Conservation (phyloP, 768 basidiomycete genomes). For the Hydnum rufescens region DNA sequence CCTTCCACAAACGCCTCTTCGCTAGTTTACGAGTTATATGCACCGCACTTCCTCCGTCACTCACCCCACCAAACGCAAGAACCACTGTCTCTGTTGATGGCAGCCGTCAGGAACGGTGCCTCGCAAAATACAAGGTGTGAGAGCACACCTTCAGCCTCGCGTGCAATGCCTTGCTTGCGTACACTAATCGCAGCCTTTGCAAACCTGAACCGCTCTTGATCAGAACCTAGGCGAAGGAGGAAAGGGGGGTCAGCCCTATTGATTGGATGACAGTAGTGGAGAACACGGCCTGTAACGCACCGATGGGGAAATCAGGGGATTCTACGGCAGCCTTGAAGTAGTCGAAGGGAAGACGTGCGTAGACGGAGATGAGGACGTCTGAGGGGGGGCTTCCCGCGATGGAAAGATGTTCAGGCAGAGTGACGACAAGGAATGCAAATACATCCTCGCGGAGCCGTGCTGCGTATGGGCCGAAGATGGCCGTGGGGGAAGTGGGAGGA, state of each 20-base stretch:
- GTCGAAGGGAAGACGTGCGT: conserved; percentile 67
- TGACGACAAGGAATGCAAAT: conserved; percentile 55
- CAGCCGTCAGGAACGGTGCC: background rate
- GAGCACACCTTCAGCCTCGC: conserved; percentile 31
- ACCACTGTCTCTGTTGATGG: conserved; percentile 56
- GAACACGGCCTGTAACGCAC: conserved; percentile 21
- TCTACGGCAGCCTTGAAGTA: conserved; percentile 70
- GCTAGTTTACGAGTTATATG: conserved; percentile 70
- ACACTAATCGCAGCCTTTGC: conserved; percentile 76
- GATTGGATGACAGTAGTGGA: background rate
- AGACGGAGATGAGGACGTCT: conserved; percentile 52
- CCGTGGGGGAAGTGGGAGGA: conserved; percentile 13
- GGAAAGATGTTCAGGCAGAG: conserved; percentile 37
- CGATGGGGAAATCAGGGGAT: conserved; percentile 60
- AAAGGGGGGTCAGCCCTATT: conserved; percentile 7
- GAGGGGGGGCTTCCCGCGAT: conserved; percentile 1
- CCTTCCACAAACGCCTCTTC: conserved; percentile 32
- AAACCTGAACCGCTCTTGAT: conserved; percentile 79
- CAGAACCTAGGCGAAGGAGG: conserved; percentile 38
- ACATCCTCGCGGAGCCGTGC: conserved; percentile 55
- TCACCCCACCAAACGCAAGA: conserved; percentile 54
- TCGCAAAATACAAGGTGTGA: background rate
- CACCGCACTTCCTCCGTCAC: conserved; percentile 51
- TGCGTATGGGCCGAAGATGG: conserved; percentile 63
- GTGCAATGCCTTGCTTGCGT: conserved; percentile 59